phyloP scores from a whole-genome alignment of 2,329 filamentous ascomycete species.

The Diaporthe nobilis region DNA sequence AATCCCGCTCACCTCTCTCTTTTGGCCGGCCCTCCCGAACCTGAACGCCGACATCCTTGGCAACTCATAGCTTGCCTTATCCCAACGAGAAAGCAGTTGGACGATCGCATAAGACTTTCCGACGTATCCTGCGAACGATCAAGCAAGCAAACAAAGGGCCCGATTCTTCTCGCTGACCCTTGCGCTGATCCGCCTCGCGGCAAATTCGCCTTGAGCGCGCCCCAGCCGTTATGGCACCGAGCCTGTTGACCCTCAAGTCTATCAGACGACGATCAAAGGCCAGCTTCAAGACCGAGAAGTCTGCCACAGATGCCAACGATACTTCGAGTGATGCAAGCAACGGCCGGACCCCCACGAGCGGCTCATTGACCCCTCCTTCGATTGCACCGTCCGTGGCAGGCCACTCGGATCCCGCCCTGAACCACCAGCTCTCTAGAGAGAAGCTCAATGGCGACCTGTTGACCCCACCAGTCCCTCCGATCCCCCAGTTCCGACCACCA shows the following conservation, averaged over 20 bases:
- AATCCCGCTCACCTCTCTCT: background rate
- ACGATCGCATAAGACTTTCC: background rate
- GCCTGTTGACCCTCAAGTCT: slow-evolving; percentile 79
- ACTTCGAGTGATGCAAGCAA: slow-evolving; percentile 73
- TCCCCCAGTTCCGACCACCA: slow-evolving; percentile 54
- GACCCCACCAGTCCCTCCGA: slow-evolving; percentile 49
- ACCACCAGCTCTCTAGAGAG: slow-evolving; percentile 64
- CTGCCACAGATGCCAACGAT: slow-evolving; percentile 61
- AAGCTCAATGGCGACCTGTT: slow-evolving; percentile 41
- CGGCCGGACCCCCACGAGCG: slow-evolving; percentile 75
- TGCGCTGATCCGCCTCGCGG: slow-evolving; percentile 1
- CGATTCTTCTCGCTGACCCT: background rate
- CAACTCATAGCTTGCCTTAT: background rate
- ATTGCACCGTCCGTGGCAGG: slow-evolving; percentile 77
- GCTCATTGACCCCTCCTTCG: slow-evolving; percentile 82
- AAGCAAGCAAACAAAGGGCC: slow-evolving; percentile 3
- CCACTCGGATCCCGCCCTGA: slow-evolving; percentile 75
- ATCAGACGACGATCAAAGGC: slow-evolving; percentile 82
- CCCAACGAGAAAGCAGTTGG: background rate
- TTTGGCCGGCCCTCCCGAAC: background rate
- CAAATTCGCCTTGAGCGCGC: slow-evolving; percentile 17
- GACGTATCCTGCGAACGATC: background rate
- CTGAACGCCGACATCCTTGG: background rate
- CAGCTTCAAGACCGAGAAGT: slow-evolving; percentile 77
- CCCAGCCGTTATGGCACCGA: slow-evolving; percentile 64